Conservation (phyloP, 257 asterid species). For the Paulownia fortunei region DNA sequence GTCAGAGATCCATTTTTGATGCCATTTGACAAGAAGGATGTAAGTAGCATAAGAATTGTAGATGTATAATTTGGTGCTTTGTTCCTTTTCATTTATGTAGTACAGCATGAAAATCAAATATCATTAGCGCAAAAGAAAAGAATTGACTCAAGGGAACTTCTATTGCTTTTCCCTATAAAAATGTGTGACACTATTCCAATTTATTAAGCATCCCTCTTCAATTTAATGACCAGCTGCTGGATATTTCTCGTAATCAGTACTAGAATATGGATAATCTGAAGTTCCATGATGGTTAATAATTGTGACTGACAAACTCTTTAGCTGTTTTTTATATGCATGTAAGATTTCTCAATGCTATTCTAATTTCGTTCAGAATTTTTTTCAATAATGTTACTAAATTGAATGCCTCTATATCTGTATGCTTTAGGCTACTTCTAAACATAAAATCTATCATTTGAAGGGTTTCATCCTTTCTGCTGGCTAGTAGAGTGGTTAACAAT, state of each 20-base stretch:
- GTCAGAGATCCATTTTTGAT: constrained; percentile 90
- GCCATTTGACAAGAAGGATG: constrained; percentile 96
- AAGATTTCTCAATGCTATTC: constrained; percentile 15
- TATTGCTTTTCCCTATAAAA: neutral
- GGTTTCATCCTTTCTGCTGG: constrained; percentile 5
- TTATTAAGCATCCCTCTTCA: constrained; percentile 8
- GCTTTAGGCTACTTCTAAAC: constrained; percentile 5
- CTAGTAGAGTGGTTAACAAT: neutral
- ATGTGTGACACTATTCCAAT: neutral
- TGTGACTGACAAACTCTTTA: neutral
- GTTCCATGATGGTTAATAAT: constrained; percentile 17
- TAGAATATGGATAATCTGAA: constrained; percentile 20
- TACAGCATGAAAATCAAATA: constrained; percentile 12
- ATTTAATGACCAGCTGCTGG: constrained; percentile 8
- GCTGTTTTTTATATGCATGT: constrained; percentile 1
- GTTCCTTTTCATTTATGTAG: neutral
- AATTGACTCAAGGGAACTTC: neutral
- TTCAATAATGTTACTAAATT: constrained; percentile 9
- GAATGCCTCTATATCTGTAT: neutral
- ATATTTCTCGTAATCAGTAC: constrained; percentile 4
- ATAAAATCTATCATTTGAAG: neutral
- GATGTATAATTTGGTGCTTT: constrained; percentile 22
- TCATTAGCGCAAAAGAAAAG: constrained; percentile 4
- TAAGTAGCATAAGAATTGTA: constrained; percentile 48
- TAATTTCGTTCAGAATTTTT: neutral